Base-by-base conservation (phyloP, 306 rosid genomes). In the Crotalaria pallida region DNA sequence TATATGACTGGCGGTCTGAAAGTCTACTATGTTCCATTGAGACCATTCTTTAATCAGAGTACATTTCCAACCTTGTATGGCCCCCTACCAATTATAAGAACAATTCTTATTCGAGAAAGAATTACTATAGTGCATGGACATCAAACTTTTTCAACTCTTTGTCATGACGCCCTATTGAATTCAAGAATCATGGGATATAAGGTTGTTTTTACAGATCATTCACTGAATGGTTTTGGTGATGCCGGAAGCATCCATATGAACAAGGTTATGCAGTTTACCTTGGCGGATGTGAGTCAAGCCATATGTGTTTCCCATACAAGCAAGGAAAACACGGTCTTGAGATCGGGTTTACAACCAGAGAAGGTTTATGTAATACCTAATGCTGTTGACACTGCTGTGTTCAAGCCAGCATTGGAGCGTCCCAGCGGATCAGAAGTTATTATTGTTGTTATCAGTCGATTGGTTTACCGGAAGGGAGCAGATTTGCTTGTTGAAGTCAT, bases 241-340 rank as follows among this genome's bases (percentile, higher is more conserved):
- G 86, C 65, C 43, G 96, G 98, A 40, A 92, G 98, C 82, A 92
- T 92, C 72, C 98, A 92, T 53, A 92, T 92, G 98, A 92, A 92
- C 82, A 92, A 92, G 87, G 96, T 92, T 8, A 74, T 92, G 88
- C 96, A 90, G 78, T 86, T 85, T 73, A 88, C 96, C 75, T 73
- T 92, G 74, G 92, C 98, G 16, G 96, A 90, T 78, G 88, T 90
- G 51, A 90, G 82, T 58, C 90, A 84, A 84, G 92, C 92, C 24
- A 90, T 90, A 45, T 90, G 97, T 79, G 96, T 90, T 67, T 90
- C 97, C 65, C 97, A 90, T 67, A 86, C 92, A 40, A 88, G 97
- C 88, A 88, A 88, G 83, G 92, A 90, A 70, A 90, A 90, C 87
- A 90, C 96, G 1, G 97, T 90, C 44, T 73, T 90, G 72, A 82